Evolutionary conservation across 2,329 filamentous ascomycete genomes (phyloP).

Genomic region (Hymenoscyphus occultus): DNA sequence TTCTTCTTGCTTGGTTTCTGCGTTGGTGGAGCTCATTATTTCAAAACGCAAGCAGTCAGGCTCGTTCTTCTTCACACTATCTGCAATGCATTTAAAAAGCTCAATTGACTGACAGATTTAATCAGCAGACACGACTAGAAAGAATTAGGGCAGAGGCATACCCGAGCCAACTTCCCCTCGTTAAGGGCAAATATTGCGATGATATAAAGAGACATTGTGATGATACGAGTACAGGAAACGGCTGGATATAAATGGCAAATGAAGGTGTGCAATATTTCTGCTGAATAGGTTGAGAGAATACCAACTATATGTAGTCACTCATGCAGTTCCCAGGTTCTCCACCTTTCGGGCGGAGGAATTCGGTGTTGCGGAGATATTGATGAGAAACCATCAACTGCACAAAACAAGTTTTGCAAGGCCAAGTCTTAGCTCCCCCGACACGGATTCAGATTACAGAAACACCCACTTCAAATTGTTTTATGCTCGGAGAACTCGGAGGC

Average conservation of each 20-base stretch:
- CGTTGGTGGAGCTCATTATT: constrained; percentile 26
- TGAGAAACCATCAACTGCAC: background rate
- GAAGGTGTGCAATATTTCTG: background rate
- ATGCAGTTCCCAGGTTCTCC: background rate
- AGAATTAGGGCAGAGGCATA: constrained; percentile 14
- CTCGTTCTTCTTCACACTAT: constrained; percentile 29
- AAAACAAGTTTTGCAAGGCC: background rate
- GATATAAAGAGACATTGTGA: constrained; percentile 26
- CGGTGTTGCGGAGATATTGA: background rate
- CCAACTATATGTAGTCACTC: background rate
- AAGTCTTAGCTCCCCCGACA: background rate
- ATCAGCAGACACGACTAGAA: constrained; percentile 1
- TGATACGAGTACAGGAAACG: background rate
- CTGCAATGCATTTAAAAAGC: constrained; percentile 26
- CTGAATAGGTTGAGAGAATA: background rate
- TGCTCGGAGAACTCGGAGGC: too few species aligned
- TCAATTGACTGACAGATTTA: constrained; percentile 27
- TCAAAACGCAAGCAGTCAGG: constrained; percentile 32
- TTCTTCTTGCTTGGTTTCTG: constrained; percentile 30
- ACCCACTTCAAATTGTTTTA: too few species aligned
- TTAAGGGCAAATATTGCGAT: constrained; percentile 30
- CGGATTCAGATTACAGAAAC: too few species aligned
- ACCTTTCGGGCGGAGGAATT: background rate
- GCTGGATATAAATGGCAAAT: background rate
- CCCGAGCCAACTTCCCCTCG: constrained; percentile 31